Conservation (phyloP, 805 yeast genomes). For the Saccharomyces mikatae region DNA sequence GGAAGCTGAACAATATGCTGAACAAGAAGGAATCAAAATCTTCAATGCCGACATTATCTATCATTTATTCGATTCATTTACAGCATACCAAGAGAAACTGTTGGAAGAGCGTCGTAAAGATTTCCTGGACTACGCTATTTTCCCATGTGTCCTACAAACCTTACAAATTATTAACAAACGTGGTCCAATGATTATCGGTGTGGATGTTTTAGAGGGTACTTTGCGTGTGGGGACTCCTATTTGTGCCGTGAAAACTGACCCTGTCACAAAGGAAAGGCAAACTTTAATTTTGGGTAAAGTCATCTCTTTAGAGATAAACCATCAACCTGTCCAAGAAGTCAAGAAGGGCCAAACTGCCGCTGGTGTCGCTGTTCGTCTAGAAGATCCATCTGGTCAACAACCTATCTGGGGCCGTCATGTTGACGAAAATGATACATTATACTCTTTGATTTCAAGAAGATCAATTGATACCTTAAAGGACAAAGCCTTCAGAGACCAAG, state of each 20-base stretch:
- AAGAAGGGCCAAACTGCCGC: slow-evolving; percentile 94
- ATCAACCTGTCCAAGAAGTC: slow-evolving; percentile 67
- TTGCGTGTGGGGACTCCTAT: slow-evolving; percentile 91
- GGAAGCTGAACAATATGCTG: slow-evolving; percentile 97
- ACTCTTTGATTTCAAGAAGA: slow-evolving; percentile 82
- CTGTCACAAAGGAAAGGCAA: slow-evolving; percentile 66
- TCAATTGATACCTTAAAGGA: slow-evolving; percentile 96
- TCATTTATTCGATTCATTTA: slow-evolving; percentile 90
- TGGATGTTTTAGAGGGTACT: slow-evolving; percentile 88
- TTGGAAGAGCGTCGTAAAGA: slow-evolving; percentile 87
- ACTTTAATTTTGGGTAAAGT: slow-evolving; percentile 76
- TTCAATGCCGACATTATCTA: slow-evolving; percentile 95
- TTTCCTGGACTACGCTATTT: slow-evolving; percentile 78
- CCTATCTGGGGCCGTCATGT: slow-evolving; percentile 99
- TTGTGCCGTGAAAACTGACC: slow-evolving; percentile 85
- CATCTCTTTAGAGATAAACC: slow-evolving; percentile 90
- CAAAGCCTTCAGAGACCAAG: slow-evolving; percentile 93
- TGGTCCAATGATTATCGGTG: slow-evolving; percentile 99
- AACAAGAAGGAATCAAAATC: slow-evolving; percentile 81
- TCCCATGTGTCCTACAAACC: slow-evolving; percentile 92
- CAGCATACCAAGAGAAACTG: slow-evolving; percentile 81
- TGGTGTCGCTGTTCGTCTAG: slow-evolving; percentile 98
- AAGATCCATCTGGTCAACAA: slow-evolving; percentile 83
- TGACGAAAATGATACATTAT: slow-evolving; percentile 82
- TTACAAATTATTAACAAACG: slow-evolving; percentile 95